These are phyloP conservation scores for Rubia peregrina DNA, from an alignment of 305 asterid genomes.

Conservation along the genomic window DNA sequence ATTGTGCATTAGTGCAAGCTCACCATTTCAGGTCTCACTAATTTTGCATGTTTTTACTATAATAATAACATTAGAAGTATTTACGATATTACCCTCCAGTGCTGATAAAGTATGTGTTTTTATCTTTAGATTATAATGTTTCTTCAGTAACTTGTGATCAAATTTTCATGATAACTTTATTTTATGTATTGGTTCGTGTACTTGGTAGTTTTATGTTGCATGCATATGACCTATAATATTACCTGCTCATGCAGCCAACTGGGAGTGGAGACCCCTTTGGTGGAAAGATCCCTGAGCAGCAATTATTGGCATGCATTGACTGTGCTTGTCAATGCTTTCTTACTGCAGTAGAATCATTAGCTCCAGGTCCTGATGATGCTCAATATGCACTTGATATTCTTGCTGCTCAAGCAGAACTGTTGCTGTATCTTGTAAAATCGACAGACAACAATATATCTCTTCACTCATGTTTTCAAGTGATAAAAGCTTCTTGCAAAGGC, in stretches of 20 bases:
- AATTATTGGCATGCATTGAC: constrained; percentile 49
- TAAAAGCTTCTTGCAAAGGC: constrained; percentile 63
- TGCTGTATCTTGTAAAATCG: constrained; percentile 54
- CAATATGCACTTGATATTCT: constrained; percentile 56
- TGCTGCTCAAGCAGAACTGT: constrained; percentile 67
- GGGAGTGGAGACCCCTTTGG: constrained; percentile 35
- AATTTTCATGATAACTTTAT: background rate
- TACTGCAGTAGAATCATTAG: constrained; percentile 45
- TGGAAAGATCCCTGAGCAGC: constrained; percentile 49
- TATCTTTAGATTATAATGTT: background rate
- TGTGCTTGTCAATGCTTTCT: constrained; percentile 53
- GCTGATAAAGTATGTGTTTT: too few relatives aligned
- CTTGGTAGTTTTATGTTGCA: background rate
- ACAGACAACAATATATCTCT: constrained; percentile 31
- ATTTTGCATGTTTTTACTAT: background rate
- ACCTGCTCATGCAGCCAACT: constrained; percentile 47
- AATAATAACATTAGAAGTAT: background rate
- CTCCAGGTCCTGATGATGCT: constrained; percentile 37
- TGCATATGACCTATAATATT: constrained; percentile 12
- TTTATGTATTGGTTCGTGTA: background rate
- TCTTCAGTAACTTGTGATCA: background rate
- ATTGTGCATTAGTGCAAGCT: too few relatives aligned
- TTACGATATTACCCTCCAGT: too few relatives aligned
- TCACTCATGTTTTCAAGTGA: constrained; percentile 36
- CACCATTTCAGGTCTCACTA: background rate